Base-by-base conservation (phyloP, 345 rosid species). In the Anastatica hierochuntica region DNA sequence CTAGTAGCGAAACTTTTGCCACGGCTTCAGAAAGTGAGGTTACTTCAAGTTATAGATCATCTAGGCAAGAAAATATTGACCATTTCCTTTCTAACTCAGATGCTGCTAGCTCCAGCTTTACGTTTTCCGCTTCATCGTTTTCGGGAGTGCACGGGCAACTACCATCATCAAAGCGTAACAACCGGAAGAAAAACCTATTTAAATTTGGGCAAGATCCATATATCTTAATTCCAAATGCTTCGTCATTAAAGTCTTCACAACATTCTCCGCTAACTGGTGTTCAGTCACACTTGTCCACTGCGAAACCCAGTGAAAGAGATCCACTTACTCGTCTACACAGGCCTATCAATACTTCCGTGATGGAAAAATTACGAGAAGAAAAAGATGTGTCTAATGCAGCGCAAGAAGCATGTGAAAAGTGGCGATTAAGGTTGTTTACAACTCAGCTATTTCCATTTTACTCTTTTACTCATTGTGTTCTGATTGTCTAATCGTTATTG, bases 341-440 rank as follows among this genome's bases (percentile, higher is more conserved):
- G 56, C 66, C 43, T 30, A 55, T 62, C 13, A 74, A 70, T 60
- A 69, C 66, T 49, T 40, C 68, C 52, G 67, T 55, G 59, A 67
- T 63, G 40, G 64, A 51, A 48, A 76, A 60, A 57, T 80, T 62
- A 60, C 77, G 57, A 44, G 77, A 68, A 12, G 56, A 53, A 46
- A 71, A 77, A 36, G 71, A 68, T 39, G 76, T 58, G 61, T 43
- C 85, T 68, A 65, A 55, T 58, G 82, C 74, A 58, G 77, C 82
- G 52, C 88, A 82, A 61, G 99, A 94, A 77, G 78, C 84, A 56
- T 88, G 99, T 62, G 97, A 94, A 74, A 94, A 81, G 74, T 94
- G 97, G 97, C 88, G 99, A 36, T 61, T 85, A 67, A 94, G 97
- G 99, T 85, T 57, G 62, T 56, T 54, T 47, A 23, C 51, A 43